phyloP scores from a whole-genome alignment of 768 basidiomycete species.

The Nidularia sp. region DNA sequence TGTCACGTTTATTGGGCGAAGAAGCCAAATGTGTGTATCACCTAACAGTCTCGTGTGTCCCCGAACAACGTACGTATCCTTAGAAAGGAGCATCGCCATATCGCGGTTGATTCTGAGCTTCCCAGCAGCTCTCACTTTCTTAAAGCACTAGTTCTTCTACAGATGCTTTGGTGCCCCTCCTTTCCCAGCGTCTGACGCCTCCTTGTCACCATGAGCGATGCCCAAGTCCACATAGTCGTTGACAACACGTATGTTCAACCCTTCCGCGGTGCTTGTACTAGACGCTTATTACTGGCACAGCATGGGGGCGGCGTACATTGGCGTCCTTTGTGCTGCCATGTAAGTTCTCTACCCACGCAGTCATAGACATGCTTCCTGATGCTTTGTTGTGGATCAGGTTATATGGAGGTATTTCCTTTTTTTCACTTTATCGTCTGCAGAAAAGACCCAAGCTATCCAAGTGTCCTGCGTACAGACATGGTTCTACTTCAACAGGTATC shows the following conservation, averaged over 20 bases:
- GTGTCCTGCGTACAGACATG: conserved; percentile 55
- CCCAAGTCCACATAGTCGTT: conserved; percentile 12
- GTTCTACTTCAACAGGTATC: conserved; percentile 50
- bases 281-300: conserved; percentile 22
- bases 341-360: conserved; percentile 21
- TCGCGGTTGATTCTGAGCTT: conserved; percentile 10
- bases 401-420: conserved; percentile 42
- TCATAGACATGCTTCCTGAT: background rate
- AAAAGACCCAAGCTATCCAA: conserved; percentile 12
- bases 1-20: conserved; percentile 3
- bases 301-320: conserved; percentile 48
- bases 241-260: conserved; percentile 31
- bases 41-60: conserved; percentile 4
- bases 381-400: conserved; percentile 22
- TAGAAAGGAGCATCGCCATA: conserved; percentile 6
- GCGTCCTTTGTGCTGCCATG: conserved; percentile 45
- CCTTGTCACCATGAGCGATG: conserved; percentile 12
- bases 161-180: conserved; percentile 10
- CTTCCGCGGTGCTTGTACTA: too few relatives aligned
- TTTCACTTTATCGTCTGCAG: background rate
- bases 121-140: conserved; percentile 14
- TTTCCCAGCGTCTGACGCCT: conserved; percentile 4
- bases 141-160: conserved; percentile 14
- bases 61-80: conserved; percentile 2
- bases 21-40: conserved; percentile 6